These are phyloP conservation scores for Zygosaccharomyces pseudorouxii DNA, from an alignment of 805 yeast species.

Conservation along the genomic window DNA sequence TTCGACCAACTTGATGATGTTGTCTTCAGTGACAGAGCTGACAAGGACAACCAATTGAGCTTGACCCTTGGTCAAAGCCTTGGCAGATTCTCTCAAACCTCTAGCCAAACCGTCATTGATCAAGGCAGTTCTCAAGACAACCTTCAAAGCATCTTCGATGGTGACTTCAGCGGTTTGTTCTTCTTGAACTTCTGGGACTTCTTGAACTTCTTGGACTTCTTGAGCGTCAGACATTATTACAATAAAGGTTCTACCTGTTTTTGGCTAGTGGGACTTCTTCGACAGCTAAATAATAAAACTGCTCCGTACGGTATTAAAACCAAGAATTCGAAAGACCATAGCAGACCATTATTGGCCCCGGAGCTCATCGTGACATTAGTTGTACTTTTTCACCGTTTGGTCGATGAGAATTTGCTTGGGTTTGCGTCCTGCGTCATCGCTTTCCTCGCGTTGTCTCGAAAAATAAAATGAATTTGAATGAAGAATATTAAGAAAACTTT, in stretches of 20 bases:
- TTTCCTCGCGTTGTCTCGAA: not conserved
- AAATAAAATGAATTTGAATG: not conserved
- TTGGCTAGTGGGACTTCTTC: constrained; percentile 59
- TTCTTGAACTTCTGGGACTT: constrained; percentile 75
- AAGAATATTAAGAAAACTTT: too few relatives aligned
- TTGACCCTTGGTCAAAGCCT: constrained; percentile 96
- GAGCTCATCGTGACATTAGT: not conserved
- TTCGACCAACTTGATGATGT: constrained; percentile 95
- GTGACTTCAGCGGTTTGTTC: constrained; percentile 86
- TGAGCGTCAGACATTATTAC: constrained; percentile 27
- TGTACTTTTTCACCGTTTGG: constrained; percentile 3
- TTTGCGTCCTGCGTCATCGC: constrained; percentile 1
- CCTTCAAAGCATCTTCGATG: constrained; percentile 97
- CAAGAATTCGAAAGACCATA: not conserved
- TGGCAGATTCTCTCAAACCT: constrained; percentile 99
- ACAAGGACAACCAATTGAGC: constrained; percentile 97
- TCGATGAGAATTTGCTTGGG: constrained; percentile 3
- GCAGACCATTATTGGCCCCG: not conserved
- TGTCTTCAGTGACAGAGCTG: constrained; percentile 97
- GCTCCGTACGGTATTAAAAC: constrained; percentile 48
- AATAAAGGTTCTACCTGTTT: constrained; percentile 1
- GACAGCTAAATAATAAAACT: constrained; percentile 46
- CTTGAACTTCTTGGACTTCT: constrained; percentile 91
- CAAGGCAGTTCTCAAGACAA: constrained; percentile 95
- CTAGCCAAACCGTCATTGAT: constrained; percentile 99